Percentiles rank a stretch among this genome's conserved stretches.
phyloP scores from a whole-genome alignment of 768 basidiomycete genomes.

The Paxillus involutus region DNA sequence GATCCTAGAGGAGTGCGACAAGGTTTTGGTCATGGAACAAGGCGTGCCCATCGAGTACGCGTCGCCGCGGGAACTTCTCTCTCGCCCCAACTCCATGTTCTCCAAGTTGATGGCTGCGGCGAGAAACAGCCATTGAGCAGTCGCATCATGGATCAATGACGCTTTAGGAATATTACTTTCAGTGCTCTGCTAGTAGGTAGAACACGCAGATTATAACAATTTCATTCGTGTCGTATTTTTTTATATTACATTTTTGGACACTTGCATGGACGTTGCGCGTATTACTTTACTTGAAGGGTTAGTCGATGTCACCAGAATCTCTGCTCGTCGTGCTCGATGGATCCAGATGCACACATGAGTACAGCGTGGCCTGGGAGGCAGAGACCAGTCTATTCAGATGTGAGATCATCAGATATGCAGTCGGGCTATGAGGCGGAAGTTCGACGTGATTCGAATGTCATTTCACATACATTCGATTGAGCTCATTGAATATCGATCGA shows the following conservation, averaged over 20 bases:
- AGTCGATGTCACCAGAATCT: not conserved
- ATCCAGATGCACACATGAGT: too few relatives aligned
- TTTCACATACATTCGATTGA: too few relatives aligned
- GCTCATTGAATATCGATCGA: too few relatives aligned
- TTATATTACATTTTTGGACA: not conserved
- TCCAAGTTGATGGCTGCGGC: constrained; percentile 27
- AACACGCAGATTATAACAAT: not conserved
- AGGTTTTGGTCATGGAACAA: constrained; percentile 39
- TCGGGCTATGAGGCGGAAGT: too few relatives aligned
- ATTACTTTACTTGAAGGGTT: not conserved
- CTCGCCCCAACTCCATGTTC: constrained; percentile 26
- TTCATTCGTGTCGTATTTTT: not conserved
- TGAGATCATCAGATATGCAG: too few relatives aligned
- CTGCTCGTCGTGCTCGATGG: too few relatives aligned
- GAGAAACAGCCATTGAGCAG: constrained; percentile 12
- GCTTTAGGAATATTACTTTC: not conserved
- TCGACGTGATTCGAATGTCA: too few relatives aligned
- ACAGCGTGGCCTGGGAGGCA: too few relatives aligned
- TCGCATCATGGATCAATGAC: too few relatives aligned
- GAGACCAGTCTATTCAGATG: too few relatives aligned
- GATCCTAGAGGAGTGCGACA: constrained; percentile 30
- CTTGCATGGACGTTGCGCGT: not conserved
- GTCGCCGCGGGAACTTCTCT: constrained; percentile 21
- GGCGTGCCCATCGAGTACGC: constrained; percentile 29
- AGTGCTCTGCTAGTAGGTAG: too few relatives aligned